These are phyloP conservation scores for Alnus rubra DNA, from an alignment of 306 rosid genomes.

Conservation along the genomic window DNA sequence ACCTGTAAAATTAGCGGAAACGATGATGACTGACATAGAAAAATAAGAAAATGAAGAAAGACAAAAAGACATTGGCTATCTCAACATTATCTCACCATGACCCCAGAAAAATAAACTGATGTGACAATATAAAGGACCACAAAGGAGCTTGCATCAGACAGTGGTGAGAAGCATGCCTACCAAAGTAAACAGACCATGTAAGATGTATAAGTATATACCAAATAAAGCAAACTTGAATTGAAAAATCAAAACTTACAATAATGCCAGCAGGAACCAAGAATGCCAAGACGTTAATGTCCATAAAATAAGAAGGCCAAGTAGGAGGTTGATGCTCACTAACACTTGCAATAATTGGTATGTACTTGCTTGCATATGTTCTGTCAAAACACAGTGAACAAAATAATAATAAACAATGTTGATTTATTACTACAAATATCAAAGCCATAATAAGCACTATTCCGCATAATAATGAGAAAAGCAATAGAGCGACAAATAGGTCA, in stretches of 20 bases:
- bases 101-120: conserved; percentile 95
- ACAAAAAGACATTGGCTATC: conserved; percentile 12
- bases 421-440: neutral
- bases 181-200: conserved; percentile 35
- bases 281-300: conserved; percentile 98
- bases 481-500: conserved; percentile 8
- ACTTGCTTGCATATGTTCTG: conserved; percentile 99
- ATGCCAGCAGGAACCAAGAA: conserved; percentile 99
- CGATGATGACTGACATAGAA: conserved; percentile 25
- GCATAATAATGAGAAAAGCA: neutral
- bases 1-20: conserved; percentile 58
- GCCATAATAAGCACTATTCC: conserved; percentile 16
- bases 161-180: conserved; percentile 92
- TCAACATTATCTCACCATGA: conserved; percentile 71
- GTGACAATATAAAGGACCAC: conserved; percentile 81
- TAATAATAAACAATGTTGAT: conserved; percentile 14
- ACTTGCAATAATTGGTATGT: conserved; percentile 99
- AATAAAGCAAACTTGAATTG: neutral
- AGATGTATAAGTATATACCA: conserved; percentile 14
- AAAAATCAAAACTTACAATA: conserved; percentile 51
- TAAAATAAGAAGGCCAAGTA: conserved; percentile 99
- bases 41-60: conserved; percentile 16
- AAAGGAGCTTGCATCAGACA: conserved; percentile 97
- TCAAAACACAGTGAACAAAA: conserved; percentile 24
- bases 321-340: conserved; percentile 99